A percentile compares a stretch with the other conserved stretches of the same genome.
These are phyloP conservation scores for Saccharomycopsis fodiens DNA, from an alignment of 805 yeast genomes.

Conservation along the genomic window DNA sequence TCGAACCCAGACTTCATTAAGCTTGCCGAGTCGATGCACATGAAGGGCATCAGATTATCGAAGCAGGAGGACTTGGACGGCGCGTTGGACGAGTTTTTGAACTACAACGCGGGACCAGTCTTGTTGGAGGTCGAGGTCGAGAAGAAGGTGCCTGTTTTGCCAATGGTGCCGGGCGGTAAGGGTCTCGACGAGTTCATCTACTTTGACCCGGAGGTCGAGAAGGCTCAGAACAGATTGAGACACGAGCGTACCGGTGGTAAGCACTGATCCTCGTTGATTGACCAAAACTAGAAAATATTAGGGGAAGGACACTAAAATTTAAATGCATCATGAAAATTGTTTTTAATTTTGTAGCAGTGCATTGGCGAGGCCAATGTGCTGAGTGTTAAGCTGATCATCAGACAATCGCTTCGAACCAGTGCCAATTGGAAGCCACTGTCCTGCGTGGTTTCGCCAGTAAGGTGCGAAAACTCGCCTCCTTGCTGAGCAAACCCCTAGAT, in stretches of 20 bases:
- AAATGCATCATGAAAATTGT: too few relatives aligned
- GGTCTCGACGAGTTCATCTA: slow-evolving; percentile 87
- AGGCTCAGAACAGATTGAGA: slow-evolving; percentile 60
- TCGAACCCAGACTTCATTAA: slow-evolving; percentile 88
- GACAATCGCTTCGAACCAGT: too few relatives aligned
- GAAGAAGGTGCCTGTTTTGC: slow-evolving; percentile 63
- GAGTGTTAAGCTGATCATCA: too few relatives aligned
- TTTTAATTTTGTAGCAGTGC: too few relatives aligned
- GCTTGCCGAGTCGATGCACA: slow-evolving; percentile 90
- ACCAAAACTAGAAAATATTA: neutral
- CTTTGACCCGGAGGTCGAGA: slow-evolving; percentile 78
- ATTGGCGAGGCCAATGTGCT: too few relatives aligned
- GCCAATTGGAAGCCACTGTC: too few relatives aligned
- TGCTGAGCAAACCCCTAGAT: too few relatives aligned
- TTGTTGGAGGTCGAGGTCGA: slow-evolving; percentile 87
- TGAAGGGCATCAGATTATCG: slow-evolving; percentile 69
- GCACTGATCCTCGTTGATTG: slow-evolving; percentile 32
- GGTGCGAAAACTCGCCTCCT: too few relatives aligned
- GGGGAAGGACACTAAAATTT: too few relatives aligned
- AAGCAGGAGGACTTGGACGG: slow-evolving; percentile 58
- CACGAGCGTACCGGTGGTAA: slow-evolving; percentile 65
- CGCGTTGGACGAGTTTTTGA: slow-evolving; percentile 62
- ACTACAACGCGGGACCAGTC: slow-evolving; percentile 70
- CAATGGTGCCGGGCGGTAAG: slow-evolving; percentile 97
- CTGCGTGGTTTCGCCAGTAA: too few relatives aligned